Evolutionary conservation across 2,329 filamentous ascomycete genomes (phyloP), one percentile per base, ranked within the genome.

Genomic region (Rhinocladiella mackenziei): DNA sequence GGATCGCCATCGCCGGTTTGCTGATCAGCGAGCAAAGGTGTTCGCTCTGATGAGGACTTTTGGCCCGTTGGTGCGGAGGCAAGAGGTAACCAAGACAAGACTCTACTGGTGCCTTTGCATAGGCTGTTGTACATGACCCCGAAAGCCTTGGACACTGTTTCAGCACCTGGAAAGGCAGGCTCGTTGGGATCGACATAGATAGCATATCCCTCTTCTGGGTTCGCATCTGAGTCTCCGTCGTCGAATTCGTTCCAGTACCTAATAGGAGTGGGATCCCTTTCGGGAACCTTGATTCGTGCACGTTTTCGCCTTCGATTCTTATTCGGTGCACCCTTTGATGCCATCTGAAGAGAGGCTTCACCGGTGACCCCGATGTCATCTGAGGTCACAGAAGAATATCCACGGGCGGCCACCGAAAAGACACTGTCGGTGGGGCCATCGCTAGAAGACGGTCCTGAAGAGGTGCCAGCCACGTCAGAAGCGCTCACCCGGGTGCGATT

Each of bases 201-300:
- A 32, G 79, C 75, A 62, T 88, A 92, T 20, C 75, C 76, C 25
- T 77, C 75, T 31, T 80, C 74, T 10, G 73, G 67, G 8, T 66
- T 68, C 8, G 55, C 62, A 42, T 89, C 84, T 8, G 53, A 56
- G 60, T 86, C 88, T 6, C 84, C 85, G 60, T 89, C 69, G 55
- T 94, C 87, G 62, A 91, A 92, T 62, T 94, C 87, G 63, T 86
- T 91, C 86, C 87, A 94, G 60, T 91, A 92, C 15, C 60, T 48
- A 20, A 25, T 22, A 9, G 31, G 38, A 18, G 37, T 19, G 7
- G 50, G 44, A 13, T 41, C 22, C 18, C 62, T 61, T 32, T 40
- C 47, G 5, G 62, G 56, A 1, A 51, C 32, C 18, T 31, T 18
- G 20, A 55, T 47, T 11, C 51, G 49, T 20, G 53, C 51, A 10